A percentile compares a stretch with the other conserved stretches of the same genome.
Evolutionary conservation across 768 basidiomycete species (phyloP).

Genomic region (Macrolepiota dolichaula): DNA sequence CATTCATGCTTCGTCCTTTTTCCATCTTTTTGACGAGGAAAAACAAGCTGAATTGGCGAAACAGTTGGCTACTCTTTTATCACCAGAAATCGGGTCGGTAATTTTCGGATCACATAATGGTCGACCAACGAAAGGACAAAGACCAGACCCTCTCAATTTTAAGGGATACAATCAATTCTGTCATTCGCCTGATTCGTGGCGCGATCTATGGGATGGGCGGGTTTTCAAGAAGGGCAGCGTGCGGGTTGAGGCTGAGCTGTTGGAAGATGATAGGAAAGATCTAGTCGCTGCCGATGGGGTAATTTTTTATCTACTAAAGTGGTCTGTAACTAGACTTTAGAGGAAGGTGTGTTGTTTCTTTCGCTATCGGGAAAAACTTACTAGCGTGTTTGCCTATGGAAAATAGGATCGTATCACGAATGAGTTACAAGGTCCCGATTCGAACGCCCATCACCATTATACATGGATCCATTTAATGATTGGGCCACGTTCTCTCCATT

Average conservation of each 20-base stretch:
- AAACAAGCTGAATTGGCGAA: constrained; percentile 27
- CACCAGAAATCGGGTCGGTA: background rate
- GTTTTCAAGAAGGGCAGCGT: background rate
- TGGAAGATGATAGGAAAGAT: background rate
- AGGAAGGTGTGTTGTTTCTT: no score
- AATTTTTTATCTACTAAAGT: no score
- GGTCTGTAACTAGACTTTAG: no score
- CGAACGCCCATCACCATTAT: no score
- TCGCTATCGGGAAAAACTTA: no score
- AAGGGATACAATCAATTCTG: background rate
- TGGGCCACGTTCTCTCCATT: no score
- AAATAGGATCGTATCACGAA: no score
- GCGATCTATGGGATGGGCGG: background rate
- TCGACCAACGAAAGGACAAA: background rate
- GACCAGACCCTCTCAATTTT: background rate
- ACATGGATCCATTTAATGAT: no score
- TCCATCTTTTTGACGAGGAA: constrained; percentile 33
- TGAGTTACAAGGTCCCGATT: no score
- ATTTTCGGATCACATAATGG: background rate
- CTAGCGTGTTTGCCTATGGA: no score
- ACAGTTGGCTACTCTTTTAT: constrained; percentile 17
- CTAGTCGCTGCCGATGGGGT: background rate
- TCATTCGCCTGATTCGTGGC: background rate
- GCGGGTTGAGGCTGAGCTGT: background rate
- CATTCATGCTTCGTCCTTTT: constrained; percentile 20